Base-by-base conservation (phyloP, 192 early-diverging fungal species). In the Backusella sp. region DNA sequence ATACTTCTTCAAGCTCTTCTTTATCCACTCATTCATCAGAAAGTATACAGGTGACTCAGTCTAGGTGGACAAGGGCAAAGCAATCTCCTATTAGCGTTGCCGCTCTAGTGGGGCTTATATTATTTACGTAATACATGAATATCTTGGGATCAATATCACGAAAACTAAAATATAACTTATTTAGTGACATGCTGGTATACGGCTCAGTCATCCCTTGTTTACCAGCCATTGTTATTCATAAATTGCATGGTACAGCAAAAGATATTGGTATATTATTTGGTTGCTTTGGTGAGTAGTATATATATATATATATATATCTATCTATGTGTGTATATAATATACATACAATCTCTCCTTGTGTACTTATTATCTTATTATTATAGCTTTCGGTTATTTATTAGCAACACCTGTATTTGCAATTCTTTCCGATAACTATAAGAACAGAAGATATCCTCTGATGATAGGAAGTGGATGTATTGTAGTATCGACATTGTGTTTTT, bases 401-500 rank as follows among this genome's bases (percentile, higher is more conserved):
- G 21, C 56, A 28, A 62, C 56, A 28, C 56, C 56, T 26, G 26
- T 28, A 62, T 62, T 62, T 62, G 56, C 56, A 28, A 62, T 62
- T 28, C 56, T 62, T 62, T 62, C 56, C 23, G 56, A 62, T 4
- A 62, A 4, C 8, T 28, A 62, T 26, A 62, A 62, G 26, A 62
- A 62, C 26, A 23, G 56, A 62, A 62, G 56, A 62, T 62, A 62
- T 62, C 56, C 56, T 62, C 56, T 62, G 23, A 62, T 62, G 2
- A 28, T 62, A 12, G 56, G 56, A 11, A 62, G 21, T 28, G 21
- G 23, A 23, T 62, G 56, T 28, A 62, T 62, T 62, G 26, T 62
- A 1, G 2, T 62, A 14, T 62, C 56, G 3, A 62, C 56, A 62
- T 26, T 62, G 9, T 62, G 56, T 12, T 92, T 94, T 83, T 88